A percentile compares a stretch with the other conserved stretches of the same genome.
Conservation (phyloP, 306 rosid species). For the Potentilla sterilis region DNA sequence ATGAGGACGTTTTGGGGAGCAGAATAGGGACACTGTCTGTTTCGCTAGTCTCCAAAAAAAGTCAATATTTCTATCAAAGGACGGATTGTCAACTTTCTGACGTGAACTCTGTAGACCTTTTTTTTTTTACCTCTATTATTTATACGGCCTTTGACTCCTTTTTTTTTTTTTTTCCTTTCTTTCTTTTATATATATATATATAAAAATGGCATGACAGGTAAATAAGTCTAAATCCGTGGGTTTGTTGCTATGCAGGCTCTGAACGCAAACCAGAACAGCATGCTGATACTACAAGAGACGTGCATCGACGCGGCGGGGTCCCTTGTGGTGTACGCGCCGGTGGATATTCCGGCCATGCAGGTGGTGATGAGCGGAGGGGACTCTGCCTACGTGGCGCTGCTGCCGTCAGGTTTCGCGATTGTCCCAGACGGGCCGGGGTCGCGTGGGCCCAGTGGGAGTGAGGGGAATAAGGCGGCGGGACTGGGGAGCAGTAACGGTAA, state of each 20-base stretch:
- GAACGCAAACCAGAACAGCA: slow-evolving; percentile 86
- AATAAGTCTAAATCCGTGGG: neutral
- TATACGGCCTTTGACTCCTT: slow-evolving; percentile 45
- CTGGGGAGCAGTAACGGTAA: slow-evolving; percentile 16
- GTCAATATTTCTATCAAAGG: slow-evolving; percentile 51
- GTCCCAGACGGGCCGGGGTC: slow-evolving; percentile 83
- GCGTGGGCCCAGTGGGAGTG: slow-evolving; percentile 25
- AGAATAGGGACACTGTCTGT: slow-evolving; percentile 35
- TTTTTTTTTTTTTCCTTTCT: too few relatives aligned
- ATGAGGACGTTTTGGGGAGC: slow-evolving; percentile 31
- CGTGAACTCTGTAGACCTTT: slow-evolving; percentile 21
- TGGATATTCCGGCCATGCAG: slow-evolving; percentile 97
- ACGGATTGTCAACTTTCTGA: slow-evolving; percentile 32
- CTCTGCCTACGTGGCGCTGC: slow-evolving; percentile 85
- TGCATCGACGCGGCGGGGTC: slow-evolving; percentile 87
- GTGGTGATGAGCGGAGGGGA: slow-evolving; percentile 96
- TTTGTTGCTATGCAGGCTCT: slow-evolving; percentile 47
- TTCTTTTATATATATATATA: too few relatives aligned
- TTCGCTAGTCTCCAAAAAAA: slow-evolving; percentile 34
- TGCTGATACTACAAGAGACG: slow-evolving; percentile 89
- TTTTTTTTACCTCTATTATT: neutral
- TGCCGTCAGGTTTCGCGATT: slow-evolving; percentile 82
- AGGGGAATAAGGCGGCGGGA: neutral
- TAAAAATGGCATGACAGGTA: slow-evolving; percentile 33
- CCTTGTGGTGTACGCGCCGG: slow-evolving; percentile 97